Conservation (phyloP, 768 basidiomycete species). For the Russula vinacea region DNA sequence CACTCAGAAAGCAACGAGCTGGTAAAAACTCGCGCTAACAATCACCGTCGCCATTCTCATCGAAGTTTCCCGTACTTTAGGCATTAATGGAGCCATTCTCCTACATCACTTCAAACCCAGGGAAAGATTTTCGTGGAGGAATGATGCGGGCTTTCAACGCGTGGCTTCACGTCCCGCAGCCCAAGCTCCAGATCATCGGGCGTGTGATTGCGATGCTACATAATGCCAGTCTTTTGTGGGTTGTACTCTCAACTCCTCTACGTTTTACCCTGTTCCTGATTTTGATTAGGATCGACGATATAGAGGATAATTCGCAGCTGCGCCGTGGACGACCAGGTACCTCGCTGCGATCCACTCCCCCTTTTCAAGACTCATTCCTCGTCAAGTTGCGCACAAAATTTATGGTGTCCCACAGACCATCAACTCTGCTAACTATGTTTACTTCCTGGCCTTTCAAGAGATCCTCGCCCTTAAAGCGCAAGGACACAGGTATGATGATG, state of each 20-base stretch:
- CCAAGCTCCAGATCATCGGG: slow-evolving; percentile 69
- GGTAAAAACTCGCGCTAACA: background rate
- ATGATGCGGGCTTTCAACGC: slow-evolving; percentile 90
- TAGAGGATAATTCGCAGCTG: slow-evolving; percentile 87
- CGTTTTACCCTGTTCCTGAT: background rate
- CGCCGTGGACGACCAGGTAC: slow-evolving; percentile 79
- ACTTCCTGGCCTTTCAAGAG: slow-evolving; percentile 90
- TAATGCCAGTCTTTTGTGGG: slow-evolving; percentile 86
- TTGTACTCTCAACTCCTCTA: background rate
- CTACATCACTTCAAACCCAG: slow-evolving; percentile 79
- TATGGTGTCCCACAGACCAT: slow-evolving; percentile 96
- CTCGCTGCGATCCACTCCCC: background rate
- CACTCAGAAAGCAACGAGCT: slow-evolving; percentile 20
- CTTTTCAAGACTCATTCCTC: background rate
- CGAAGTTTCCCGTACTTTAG: slow-evolving; percentile 31
- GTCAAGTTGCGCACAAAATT: slow-evolving; percentile 84
- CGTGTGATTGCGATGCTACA: slow-evolving; percentile 92
- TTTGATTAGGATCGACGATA: slow-evolving; percentile 76
- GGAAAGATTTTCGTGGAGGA: slow-evolving; percentile 86
- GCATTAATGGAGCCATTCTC: slow-evolving; percentile 81
- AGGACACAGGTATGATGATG: slow-evolving; percentile 1
- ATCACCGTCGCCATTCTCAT: background rate
- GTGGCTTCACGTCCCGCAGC: slow-evolving; percentile 81
- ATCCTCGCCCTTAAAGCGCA: slow-evolving; percentile 55
- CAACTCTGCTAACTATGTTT: slow-evolving; percentile 95